Evolutionary conservation across 106 monocot species (phyloP).

Genomic region (Dendrobium chrysotoxum): DNA sequence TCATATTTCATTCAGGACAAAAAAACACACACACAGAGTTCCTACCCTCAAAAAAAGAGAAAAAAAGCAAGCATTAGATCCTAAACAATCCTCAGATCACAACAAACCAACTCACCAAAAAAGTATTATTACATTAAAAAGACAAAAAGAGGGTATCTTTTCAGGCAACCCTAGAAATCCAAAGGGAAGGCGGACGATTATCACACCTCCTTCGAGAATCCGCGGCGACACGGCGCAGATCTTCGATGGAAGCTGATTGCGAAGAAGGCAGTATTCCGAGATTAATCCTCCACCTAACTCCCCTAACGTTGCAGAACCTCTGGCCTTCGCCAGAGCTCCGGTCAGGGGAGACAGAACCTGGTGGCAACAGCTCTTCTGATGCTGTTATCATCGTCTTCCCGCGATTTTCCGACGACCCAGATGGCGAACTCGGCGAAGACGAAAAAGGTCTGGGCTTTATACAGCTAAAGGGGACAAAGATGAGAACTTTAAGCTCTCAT

Average conservation of each 20-base stretch:
- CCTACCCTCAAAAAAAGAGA: no score
- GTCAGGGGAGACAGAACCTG: conserved; percentile 1
- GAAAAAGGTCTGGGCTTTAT: neutral
- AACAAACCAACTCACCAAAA: neutral
- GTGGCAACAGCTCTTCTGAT: conserved; percentile 9
- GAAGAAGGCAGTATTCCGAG: conserved; percentile 66
- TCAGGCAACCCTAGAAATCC: neutral
- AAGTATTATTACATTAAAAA: neutral
- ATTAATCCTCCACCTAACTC: conserved; percentile 77
- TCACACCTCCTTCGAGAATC: conserved; percentile 75
- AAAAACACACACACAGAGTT: no score
- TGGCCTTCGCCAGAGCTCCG: neutral
- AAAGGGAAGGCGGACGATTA: neutral
- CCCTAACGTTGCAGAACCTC: conserved; percentile 52
- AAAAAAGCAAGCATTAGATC: neutral
- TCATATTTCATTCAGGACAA: no score
- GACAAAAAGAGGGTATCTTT: neutral
- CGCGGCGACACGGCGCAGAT: conserved; percentile 69
- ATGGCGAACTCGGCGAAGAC: neutral
- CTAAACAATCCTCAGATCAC: neutral
- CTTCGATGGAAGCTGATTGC: conserved; percentile 51
- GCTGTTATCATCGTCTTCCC: conserved; percentile 5
- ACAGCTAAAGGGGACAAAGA: neutral
- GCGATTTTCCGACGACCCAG: conserved; percentile 8
- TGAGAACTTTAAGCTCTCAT: neutral